Conservation (phyloP, 768 basidiomycete genomes). For the Lanmaoa rubissima region DNA sequence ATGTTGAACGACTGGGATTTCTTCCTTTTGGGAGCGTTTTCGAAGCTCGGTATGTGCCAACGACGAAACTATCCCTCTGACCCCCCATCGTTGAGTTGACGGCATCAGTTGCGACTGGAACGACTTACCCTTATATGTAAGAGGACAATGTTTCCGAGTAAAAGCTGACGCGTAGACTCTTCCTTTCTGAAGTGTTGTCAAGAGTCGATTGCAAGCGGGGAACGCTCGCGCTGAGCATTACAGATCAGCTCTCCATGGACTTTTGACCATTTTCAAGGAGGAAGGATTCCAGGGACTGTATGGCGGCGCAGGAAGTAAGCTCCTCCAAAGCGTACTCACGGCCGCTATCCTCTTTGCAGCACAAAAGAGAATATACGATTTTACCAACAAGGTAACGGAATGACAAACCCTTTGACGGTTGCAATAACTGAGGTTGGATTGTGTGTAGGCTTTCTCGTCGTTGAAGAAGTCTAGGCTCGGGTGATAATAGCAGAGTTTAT, state of each 20-base stretch:
- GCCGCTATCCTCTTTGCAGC: slow-evolving; percentile 92
- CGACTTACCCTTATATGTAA: slow-evolving; percentile 77
- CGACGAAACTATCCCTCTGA: not conserved
- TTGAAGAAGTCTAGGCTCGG: slow-evolving; percentile 7
- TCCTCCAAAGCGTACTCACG: slow-evolving; percentile 88
- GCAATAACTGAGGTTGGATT: slow-evolving; percentile 1
- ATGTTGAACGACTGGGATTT: slow-evolving; percentile 82
- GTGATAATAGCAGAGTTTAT: not conserved
- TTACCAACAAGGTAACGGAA: slow-evolving; percentile 50
- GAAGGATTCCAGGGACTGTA: slow-evolving; percentile 86
- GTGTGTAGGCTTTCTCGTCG: slow-evolving; percentile 12
- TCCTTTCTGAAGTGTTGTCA: slow-evolving; percentile 51
- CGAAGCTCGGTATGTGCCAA: slow-evolving; percentile 68
- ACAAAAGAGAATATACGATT: slow-evolving; percentile 77
- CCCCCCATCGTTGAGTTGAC: not conserved
- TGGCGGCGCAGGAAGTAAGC: slow-evolving; percentile 83
- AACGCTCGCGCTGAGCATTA: slow-evolving; percentile 66
- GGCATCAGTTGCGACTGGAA: slow-evolving; percentile 45
- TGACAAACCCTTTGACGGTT: no score
- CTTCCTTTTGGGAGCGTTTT: slow-evolving; percentile 91
- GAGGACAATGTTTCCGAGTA: slow-evolving; percentile 15
- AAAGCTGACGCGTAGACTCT: not conserved
- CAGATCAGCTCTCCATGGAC: slow-evolving; percentile 71
- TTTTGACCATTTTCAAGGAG: slow-evolving; percentile 72
- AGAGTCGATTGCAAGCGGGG: slow-evolving; percentile 77